A percentile compares a stretch with the other conserved stretches of the same genome.
Evolutionary conservation across 1,139 yeast species (phyloP).

Genomic region (Cylindricascospora bacillispora): DNA sequence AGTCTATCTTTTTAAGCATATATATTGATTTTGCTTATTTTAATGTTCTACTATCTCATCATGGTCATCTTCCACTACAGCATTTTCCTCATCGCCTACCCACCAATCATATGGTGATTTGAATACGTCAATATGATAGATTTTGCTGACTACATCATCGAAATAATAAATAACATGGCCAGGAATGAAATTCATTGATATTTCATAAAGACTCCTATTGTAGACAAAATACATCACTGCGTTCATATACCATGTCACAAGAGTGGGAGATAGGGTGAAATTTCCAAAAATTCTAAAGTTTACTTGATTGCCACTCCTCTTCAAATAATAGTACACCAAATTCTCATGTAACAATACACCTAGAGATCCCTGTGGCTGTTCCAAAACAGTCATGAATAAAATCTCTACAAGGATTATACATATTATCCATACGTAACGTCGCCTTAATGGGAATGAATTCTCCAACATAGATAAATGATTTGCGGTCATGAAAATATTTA

Average conservation of each 20-base stretch:
- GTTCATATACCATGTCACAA: constrained; percentile 16
- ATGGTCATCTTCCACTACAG: too few species aligned
- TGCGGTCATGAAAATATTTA: constrained; percentile 15
- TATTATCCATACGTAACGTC: constrained; percentile 18
- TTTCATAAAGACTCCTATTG: constrained; percentile 10
- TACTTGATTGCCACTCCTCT: constrained; percentile 13
- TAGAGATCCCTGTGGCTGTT: constrained; percentile 19
- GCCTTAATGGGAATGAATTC: constrained; percentile 14
- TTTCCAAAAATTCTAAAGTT: constrained; percentile 14
- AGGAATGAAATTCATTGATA: constrained; percentile 19
- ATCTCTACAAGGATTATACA: constrained; percentile 9
- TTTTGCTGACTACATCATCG: constrained; percentile 15
- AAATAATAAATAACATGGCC: constrained; percentile 20
- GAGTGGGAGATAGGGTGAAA: constrained; percentile 11
- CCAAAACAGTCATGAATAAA: constrained; percentile 12
- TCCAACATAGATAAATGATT: constrained; percentile 17
- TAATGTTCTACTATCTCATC: too few species aligned
- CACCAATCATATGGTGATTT: constrained; percentile 20
- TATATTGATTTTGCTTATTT: too few species aligned
- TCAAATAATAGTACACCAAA: constrained; percentile 17
- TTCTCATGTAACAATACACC: constrained; percentile 20
- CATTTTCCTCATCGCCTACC: constrained; percentile 4
- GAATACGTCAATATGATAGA: constrained; percentile 18
- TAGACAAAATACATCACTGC: constrained; percentile 11
- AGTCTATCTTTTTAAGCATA: too few species aligned